Conservation (phyloP, 352 stramenopile genomes). For the Phytophthora sojae region DNA sequence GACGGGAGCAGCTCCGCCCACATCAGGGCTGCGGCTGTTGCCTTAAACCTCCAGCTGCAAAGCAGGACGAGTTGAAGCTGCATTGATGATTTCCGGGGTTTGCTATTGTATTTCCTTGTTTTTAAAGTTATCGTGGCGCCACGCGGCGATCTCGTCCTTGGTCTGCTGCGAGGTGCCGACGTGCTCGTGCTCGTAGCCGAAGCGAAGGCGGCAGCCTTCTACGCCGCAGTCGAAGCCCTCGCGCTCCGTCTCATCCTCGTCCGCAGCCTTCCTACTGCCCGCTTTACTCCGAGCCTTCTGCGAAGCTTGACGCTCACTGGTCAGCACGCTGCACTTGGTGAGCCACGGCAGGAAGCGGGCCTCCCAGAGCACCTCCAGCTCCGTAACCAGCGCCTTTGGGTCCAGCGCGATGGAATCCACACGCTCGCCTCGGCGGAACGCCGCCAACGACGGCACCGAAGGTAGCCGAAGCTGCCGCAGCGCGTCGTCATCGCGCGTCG, state of each 20-base stretch:
- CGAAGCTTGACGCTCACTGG: conserved; percentile 44
- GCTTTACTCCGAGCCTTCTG: conserved; percentile 12
- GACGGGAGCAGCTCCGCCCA: conserved; percentile 15
- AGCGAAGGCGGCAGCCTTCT: conserved; percentile 66
- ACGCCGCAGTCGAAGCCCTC: conserved; percentile 69
- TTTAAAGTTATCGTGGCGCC: conserved; percentile 46
- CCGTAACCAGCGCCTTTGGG: conserved; percentile 38
- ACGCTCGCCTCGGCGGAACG: conserved; percentile 58
- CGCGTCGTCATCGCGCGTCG: conserved; percentile 35
- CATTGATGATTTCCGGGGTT: conserved; percentile 24
- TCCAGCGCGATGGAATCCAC: conserved; percentile 59
- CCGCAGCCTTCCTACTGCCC: conserved; percentile 11
- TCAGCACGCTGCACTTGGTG: conserved; percentile 64
- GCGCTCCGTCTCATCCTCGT: conserved; percentile 39
- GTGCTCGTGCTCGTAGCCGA: conserved; percentile 74
- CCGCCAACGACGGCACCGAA: conserved; percentile 45
- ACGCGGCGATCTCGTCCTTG: conserved; percentile 69
- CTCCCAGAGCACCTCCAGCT: conserved; percentile 58
- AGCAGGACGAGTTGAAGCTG: conserved; percentile 6
- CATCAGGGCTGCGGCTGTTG: conserved; percentile 11
- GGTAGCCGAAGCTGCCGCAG: conserved; percentile 50
- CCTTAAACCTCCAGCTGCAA: not conserved
- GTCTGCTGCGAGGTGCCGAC: conserved; percentile 65
- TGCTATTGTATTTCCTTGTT: conserved; percentile 7
- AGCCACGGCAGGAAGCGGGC: conserved; percentile 68